These are phyloP conservation scores for Capronia epimyces DNA, from an alignment of 2,329 filamentous ascomycete genomes.

Conservation along the genomic window DNA sequence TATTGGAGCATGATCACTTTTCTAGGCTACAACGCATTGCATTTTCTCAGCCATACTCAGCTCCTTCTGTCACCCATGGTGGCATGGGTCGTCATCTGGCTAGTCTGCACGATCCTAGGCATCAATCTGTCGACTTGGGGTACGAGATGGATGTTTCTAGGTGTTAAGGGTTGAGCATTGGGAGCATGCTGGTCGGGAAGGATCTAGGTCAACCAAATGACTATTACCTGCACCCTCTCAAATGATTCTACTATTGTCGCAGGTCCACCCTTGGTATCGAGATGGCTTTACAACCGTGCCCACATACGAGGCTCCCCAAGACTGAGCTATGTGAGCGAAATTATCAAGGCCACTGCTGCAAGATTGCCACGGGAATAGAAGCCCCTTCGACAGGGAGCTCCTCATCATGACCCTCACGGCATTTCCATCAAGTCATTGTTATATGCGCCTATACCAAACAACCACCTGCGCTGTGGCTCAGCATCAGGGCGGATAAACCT, in stretches of 20 bases:
- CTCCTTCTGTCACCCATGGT: constrained; percentile 58
- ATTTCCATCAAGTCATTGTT: no score
- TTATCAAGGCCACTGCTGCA: no score
- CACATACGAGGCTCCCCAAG: no score
- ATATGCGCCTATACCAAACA: no score
- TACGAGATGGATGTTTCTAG: constrained; percentile 43
- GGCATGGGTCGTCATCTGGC: constrained; percentile 56
- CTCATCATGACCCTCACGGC: no score
- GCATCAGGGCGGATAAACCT: background rate
- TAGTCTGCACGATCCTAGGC: constrained; percentile 45
- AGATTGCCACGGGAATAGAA: no score
- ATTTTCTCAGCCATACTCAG: constrained; percentile 63
- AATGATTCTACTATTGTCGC: background rate
- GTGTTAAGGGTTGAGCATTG: constrained; percentile 30
- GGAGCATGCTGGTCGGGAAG: background rate
- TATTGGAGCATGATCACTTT: constrained; percentile 67
- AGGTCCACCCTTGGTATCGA: no score
- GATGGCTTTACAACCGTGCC: no score
- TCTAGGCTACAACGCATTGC: constrained; percentile 63
- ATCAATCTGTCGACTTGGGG: constrained; percentile 45
- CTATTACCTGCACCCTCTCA: background rate
- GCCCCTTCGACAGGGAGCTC: no score
- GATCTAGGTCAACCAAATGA: background rate
- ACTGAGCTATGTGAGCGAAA: no score
- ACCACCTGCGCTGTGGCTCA: background rate